Evolutionary conservation across 1,139 yeast species (phyloP).

Genomic region (Ogataea hybrid): DNA sequence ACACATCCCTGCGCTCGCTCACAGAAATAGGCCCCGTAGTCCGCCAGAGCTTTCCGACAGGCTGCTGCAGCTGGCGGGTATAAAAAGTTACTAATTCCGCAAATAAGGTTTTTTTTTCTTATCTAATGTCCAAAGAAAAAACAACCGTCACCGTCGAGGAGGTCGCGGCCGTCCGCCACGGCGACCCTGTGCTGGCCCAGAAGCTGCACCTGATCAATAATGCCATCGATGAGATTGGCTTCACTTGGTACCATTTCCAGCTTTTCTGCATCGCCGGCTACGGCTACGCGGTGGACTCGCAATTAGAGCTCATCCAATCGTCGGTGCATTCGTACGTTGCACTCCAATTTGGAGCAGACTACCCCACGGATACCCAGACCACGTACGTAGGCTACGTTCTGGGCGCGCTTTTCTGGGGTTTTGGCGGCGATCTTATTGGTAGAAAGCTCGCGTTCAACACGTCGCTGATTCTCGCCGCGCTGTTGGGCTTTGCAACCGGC

Average conservation of each 20-base stretch:
- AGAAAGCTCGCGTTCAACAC: background rate
- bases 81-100: slow-evolving; percentile 1
- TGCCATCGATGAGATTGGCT: slow-evolving; percentile 52
- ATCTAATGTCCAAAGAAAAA: background rate
- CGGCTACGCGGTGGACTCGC: slow-evolving; percentile 66
- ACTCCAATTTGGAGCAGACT: background rate
- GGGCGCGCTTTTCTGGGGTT: slow-evolving; percentile 48
- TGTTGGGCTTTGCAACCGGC: slow-evolving; percentile 1
- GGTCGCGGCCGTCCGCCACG: background rate
- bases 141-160: background rate
- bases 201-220: slow-evolving; percentile 37
- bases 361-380: background rate
- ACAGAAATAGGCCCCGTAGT: slow-evolving; percentile 2
- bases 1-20: slow-evolving; percentile 11
- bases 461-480: background rate
- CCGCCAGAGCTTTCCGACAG: slow-evolving; percentile 17
- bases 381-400: slow-evolving; percentile 38
- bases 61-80: slow-evolving; percentile 13
- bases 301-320: slow-evolving; percentile 31
- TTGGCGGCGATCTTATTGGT: slow-evolving; percentile 26
- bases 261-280: slow-evolving; percentile 51
- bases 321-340: slow-evolving; percentile 1
- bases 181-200: slow-evolving; percentile 23
- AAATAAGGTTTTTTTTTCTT: background rate
- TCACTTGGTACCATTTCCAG: slow-evolving; percentile 47